A percentile compares a stretch with the other conserved stretches of the same genome.
phyloP scores from a whole-genome alignment of 768 basidiomycete species.

The Pholiota conissans region DNA sequence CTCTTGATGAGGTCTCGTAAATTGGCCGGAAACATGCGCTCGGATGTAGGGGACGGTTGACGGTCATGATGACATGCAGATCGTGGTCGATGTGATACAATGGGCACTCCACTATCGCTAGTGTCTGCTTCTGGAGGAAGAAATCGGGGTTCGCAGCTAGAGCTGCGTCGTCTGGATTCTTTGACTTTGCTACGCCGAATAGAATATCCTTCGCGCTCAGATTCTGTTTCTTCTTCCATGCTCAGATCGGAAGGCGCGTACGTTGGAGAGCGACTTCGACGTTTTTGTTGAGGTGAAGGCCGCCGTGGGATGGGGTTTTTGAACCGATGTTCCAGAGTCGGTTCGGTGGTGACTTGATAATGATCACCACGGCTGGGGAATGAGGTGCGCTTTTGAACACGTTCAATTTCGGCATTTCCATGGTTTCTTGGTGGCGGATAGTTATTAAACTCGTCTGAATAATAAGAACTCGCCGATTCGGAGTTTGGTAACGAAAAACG shows the following conservation, averaged over 20 bases:
- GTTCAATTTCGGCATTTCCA: not conserved
- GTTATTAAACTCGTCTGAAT: conserved; percentile 19
- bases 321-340: not conserved
- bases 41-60: conserved; percentile 6
- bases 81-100: conserved; percentile 12
- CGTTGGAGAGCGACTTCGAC: conserved; percentile 1
- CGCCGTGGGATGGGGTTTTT: not conserved
- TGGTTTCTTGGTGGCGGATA: not conserved
- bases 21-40: conserved; percentile 15
- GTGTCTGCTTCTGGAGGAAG: conserved; percentile 19
- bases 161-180: conserved; percentile 21
- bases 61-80: conserved; percentile 12
- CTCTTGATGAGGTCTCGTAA: conserved; percentile 24
- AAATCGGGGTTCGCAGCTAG: conserved; percentile 22
- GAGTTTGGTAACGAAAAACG: conserved; percentile 28
- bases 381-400: too few species aligned
- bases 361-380: not conserved
- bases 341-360: not conserved
- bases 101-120: conserved; percentile 11
- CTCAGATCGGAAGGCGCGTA: not conserved
- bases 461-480: conserved; percentile 25
- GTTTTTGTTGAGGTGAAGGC: not conserved
- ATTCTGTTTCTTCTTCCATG: conserved; percentile 10
- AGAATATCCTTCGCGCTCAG: conserved; percentile 22
- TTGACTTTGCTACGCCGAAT: conserved; percentile 10